Percentiles rank a stretch among this genome's conserved stretches.
Conservation (phyloP, 352 stramenopile species). For the Pythium volutum region DNA sequence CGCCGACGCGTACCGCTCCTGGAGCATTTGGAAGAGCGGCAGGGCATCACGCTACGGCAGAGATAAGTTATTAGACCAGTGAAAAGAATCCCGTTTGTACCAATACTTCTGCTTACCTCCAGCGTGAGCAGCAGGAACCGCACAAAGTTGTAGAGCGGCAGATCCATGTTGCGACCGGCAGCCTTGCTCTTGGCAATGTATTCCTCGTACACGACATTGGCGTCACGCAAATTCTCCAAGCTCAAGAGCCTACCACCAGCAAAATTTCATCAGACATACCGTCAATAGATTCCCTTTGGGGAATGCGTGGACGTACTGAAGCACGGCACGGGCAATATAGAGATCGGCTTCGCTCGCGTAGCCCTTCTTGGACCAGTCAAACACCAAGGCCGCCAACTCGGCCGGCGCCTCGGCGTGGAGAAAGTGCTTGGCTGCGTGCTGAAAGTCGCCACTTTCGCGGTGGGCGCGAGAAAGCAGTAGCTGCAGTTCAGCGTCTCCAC, state of each 20-base stretch:
- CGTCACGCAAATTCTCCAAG: conserved; percentile 84
- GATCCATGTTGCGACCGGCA: conserved; percentile 40
- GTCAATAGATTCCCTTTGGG: too few relatives aligned
- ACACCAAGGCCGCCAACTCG: conserved; percentile 67
- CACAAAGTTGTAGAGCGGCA: conserved; percentile 83
- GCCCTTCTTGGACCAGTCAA: conserved; percentile 69
- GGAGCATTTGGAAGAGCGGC: conserved; percentile 84
- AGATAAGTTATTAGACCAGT: too few relatives aligned
- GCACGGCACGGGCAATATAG: conserved; percentile 66
- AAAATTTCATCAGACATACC: too few relatives aligned
- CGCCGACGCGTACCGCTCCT: conserved; percentile 75
- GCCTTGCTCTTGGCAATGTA: conserved; percentile 55
- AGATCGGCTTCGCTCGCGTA: conserved; percentile 82
- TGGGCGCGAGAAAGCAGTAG: conserved; percentile 62
- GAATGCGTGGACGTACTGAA: conserved; percentile 56
- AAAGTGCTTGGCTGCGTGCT: conserved; percentile 74
- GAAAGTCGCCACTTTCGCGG: conserved; percentile 47
- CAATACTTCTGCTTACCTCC: conserved; percentile 42
- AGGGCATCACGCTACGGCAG: conserved; percentile 76
- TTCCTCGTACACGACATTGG: conserved; percentile 72
- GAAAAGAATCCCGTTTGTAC: too few relatives aligned
- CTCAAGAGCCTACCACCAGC: conserved; percentile 52
- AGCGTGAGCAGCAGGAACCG: conserved; percentile 82
- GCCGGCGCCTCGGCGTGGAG: conserved; percentile 68
- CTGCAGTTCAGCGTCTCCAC: conserved; percentile 74